phyloP scores from a whole-genome alignment of 208 protist species.

The Trichomonas gallinae region DNA sequence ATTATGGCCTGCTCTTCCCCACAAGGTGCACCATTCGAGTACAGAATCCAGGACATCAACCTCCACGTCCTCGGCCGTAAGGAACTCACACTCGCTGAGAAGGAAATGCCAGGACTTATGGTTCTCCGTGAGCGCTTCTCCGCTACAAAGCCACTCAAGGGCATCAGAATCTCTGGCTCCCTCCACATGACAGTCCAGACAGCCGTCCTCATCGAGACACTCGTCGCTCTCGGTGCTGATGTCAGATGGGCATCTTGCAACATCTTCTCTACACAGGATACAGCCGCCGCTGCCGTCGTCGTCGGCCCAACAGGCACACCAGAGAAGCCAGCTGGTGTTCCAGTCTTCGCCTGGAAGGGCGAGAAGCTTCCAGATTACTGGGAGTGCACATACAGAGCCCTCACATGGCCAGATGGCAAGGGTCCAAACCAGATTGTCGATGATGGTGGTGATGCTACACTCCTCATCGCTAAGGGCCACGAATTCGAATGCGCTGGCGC shows the following conservation, averaged over 20 bases:
- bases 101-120: constrained; percentile 99
- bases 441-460: constrained; percentile 96
- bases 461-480: constrained; percentile 71
- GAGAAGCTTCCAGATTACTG: constrained; percentile 97
- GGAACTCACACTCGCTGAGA: constrained; percentile 86
- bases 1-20: constrained; percentile 48
- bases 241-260: constrained; percentile 90
- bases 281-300: constrained; percentile 72
- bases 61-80: constrained; percentile 87
- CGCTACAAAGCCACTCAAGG: constrained; percentile 70
- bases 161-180: constrained; percentile 87
- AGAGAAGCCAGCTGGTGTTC: constrained; percentile 41
- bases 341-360: constrained; percentile 98
- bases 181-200: constrained; percentile 99
- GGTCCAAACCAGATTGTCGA: constrained; percentile 93
- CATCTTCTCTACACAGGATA: constrained; percentile 98
- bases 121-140: constrained; percentile 64
- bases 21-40: background rate
- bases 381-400: constrained; percentile 84
- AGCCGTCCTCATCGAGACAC: constrained; percentile 97
- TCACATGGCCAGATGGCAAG: constrained; percentile 55
- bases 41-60: constrained; percentile 64
- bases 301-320: constrained; percentile 52
- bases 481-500: constrained; percentile 46
- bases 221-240: constrained; percentile 83